These are phyloP conservation scores for Talaromyces sp. DNA, from an alignment of 2,329 filamentous ascomycete genomes.

Conservation along the genomic window DNA sequence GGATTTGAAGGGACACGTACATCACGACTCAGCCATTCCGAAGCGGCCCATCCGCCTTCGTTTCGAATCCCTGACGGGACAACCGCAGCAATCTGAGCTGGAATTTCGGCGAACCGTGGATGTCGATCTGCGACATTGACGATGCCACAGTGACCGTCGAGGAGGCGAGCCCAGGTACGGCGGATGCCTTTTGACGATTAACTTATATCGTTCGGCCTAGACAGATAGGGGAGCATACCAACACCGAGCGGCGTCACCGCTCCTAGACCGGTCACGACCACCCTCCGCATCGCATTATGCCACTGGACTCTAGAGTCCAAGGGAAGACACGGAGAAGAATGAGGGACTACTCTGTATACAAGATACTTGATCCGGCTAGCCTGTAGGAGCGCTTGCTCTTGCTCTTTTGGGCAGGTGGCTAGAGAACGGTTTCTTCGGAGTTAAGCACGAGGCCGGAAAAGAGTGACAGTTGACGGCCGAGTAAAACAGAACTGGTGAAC, in stretches of 20 bases:
- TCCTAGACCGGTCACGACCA: constrained; percentile 79
- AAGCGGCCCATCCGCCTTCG: constrained; percentile 42
- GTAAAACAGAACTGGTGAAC: not conserved
- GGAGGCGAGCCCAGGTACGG: constrained; percentile 73
- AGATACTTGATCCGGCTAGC: constrained; percentile 3
- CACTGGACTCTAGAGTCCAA: not conserved
- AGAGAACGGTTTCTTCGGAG: not conserved
- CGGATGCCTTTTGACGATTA: constrained; percentile 54
- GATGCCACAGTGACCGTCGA: constrained; percentile 77
- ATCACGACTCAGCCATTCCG: constrained; percentile 44
- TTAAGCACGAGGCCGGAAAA: not conserved
- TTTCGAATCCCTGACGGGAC: constrained; percentile 60
- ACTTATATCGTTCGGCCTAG: not conserved
- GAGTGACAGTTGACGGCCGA: not conserved
- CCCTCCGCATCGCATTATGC: constrained; percentile 51
- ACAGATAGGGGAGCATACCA: constrained; percentile 44
- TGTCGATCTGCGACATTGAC: constrained; percentile 64
- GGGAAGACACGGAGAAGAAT: not conserved
- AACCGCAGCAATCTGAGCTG: constrained; percentile 79
- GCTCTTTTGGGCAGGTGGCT: constrained; percentile 8
- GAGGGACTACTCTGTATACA: not conserved
- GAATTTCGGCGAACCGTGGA: constrained; percentile 65
- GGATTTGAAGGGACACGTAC: constrained; percentile 26
- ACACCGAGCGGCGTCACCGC: constrained; percentile 80
- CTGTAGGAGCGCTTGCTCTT: constrained; percentile 5